A percentile compares a stretch with the other conserved stretches of the same genome.
These are phyloP conservation scores for Exutisphaerella laricina DNA, from an alignment of 2,329 filamentous ascomycete species.

Conservation along the genomic window DNA sequence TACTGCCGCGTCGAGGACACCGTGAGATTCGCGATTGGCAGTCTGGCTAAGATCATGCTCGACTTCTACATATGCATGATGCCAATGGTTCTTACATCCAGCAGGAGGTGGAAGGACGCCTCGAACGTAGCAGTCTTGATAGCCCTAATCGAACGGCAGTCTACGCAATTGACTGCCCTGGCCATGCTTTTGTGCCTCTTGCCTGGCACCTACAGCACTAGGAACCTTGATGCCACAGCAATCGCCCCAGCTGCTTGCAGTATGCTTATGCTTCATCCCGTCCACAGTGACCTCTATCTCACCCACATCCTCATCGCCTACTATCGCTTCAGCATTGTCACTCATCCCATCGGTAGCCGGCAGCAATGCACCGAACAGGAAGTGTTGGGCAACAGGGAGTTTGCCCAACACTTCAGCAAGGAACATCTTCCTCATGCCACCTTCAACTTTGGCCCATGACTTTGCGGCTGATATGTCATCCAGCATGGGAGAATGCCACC, in stretches of 20 bases:
- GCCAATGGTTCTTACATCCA: too few relatives aligned
- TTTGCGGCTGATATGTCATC: slow-evolving; percentile 92
- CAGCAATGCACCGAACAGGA: slow-evolving; percentile 82
- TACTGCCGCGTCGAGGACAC: too few relatives aligned
- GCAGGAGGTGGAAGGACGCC: too few relatives aligned
- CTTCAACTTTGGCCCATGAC: slow-evolving; percentile 87
- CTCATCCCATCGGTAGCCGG: slow-evolving; percentile 79
- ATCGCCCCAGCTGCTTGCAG: slow-evolving; percentile 72
- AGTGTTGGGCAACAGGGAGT: slow-evolving; percentile 97
- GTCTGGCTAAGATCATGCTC: too few relatives aligned
- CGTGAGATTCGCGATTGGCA: too few relatives aligned
- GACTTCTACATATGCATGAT: too few relatives aligned
- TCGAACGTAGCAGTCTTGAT: too few relatives aligned
- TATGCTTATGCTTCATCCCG: slow-evolving; percentile 56
- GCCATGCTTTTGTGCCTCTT: slow-evolving; percentile 74
- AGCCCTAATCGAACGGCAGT: slow-evolving; percentile 81
- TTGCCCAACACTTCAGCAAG: slow-evolving; percentile 87
- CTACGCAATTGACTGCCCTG: slow-evolving; percentile 60
- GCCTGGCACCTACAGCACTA: slow-evolving; percentile 83
- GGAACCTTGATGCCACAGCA: slow-evolving; percentile 98
- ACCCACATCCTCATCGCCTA: slow-evolving; percentile 45
- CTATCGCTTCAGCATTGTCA: slow-evolving; percentile 51
- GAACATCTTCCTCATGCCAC: slow-evolving; percentile 96
- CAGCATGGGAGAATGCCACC: slow-evolving; percentile 98
- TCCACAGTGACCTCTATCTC: slow-evolving; percentile 61